Base-by-base conservation (phyloP, 148 eudicot genomes). In the Amaranthus hypochondriacus region DNA sequence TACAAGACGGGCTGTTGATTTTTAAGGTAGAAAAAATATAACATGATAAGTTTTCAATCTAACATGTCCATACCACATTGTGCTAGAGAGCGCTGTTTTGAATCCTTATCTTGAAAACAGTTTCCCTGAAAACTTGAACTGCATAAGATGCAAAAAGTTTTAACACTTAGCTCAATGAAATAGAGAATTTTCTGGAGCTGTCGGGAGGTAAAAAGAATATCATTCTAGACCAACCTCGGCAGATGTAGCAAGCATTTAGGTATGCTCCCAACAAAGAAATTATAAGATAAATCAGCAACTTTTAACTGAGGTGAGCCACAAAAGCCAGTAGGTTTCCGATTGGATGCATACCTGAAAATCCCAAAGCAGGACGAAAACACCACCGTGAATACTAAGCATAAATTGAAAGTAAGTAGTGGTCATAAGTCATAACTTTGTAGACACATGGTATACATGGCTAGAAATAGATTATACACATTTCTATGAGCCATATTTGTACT, bases 71-170 rank as follows among this genome's bases (percentile, higher is more conserved):
- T 87, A 96, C 99, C 97, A 82, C 99, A 96, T 78, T 80, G 85
- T 67, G 86, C 67, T 75, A 75, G n/a, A 46, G 94, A 60, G 42
- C 97, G 91, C 75, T 86, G 97, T 83, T 81, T 86, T 48, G 83
- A 79, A 74, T 86, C 86, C 86, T 83, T 87, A 66, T 81, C 85
- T 12, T 85, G 77, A 73, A 92, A 90, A 86, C 99, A 96, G 73
- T 96, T 96, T 72, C 97, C 97, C 76, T 77, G 88, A 82, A 96
- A 96, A 84, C 92, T 92, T 43, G 81, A 66, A 74, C 99, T 96
- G 84, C 75, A 85, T 52, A 57, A 52, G 72, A 53, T 61, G 55
- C 2, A 53, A 52, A 51, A 52, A 12, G 2, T 44, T 6, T 68
- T n/a, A 55, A 65, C 48, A 61, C 12, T 70, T 46, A 9, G 42